Evolutionary conservation across 768 basidiomycete species (phyloP), one percentile per base, ranked within the genome.

Genomic region (Termitomyces sp.): DNA sequence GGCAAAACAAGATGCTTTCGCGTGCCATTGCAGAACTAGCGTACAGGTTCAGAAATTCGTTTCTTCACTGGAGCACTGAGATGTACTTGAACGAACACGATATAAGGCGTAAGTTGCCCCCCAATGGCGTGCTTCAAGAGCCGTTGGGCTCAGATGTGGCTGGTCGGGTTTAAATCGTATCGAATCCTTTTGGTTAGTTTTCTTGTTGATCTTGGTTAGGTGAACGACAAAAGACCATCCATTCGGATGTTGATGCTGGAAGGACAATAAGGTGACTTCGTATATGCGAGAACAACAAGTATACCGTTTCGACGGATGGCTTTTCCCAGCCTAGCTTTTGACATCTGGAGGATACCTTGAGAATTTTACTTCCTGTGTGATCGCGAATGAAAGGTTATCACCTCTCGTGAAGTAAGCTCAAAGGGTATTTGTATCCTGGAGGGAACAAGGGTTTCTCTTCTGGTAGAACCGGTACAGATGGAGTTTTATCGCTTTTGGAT

Each of bases 321-420:
- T 87, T 87, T 57, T 94, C 91, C 92, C 92, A 96, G 2, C 89
- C 92, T 50, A 82, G 79, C 71, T 95, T 95, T 67, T 93, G 91
- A 66, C 92, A 95, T 71, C 89, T 91, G 21, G 32, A 12, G 34
- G 38, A 27, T 14, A n/a, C 31, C 27, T 25, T 12, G 5, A 54
- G 31, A 25, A 16, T 34, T 29, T 21, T 9, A 14, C 19, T 21
- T 34, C 40, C 14, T 37, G n/a, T 58, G 45, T 19, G 40, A 54
- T 41, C 60, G 12, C 8, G 12, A 23, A 34, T 31, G 9, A 11
- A 48, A 16, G 41, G 32, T 16, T 49, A 56, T 53, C 56, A 88
- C 83, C 89, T 86, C 76, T 97, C 95, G 51, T 89, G 79, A 11
- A 97, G 77, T 32, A 95, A 69, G 62, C 80, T 86, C 42, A 92